Evolutionary conservation across 2,329 filamentous ascomycete genomes (phyloP).

Genomic region (Westerdykella sp.): DNA sequence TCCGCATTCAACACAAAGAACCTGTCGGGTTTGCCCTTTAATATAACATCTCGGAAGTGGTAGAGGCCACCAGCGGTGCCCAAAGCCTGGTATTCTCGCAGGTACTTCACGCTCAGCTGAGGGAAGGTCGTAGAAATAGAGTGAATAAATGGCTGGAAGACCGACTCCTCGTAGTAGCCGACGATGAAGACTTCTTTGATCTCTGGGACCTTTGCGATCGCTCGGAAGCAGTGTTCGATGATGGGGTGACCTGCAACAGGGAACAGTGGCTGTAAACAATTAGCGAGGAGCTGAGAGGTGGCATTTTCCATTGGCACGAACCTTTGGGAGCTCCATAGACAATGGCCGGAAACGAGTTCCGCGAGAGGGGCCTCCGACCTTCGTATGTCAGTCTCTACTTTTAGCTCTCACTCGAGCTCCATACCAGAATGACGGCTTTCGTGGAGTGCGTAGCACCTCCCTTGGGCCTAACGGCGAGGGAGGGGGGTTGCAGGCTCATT

Average conservation of each 20-base stretch:
- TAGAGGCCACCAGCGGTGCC: conserved; percentile 95
- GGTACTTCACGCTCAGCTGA: conserved; percentile 83
- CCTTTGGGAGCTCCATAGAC: conserved; percentile 93
- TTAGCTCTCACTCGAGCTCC: conserved; percentile 7
- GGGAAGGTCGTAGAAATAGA: conserved; percentile 79
- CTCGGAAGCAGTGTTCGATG: conserved; percentile 93
- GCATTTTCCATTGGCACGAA: conserved; percentile 38
- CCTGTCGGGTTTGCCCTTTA: conserved; percentile 89
- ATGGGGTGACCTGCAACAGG: conserved; percentile 97
- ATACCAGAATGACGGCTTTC: conserved; percentile 91
- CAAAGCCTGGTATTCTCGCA: conserved; percentile 93
- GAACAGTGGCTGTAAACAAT: conserved; percentile 70
- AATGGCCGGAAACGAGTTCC: conserved; percentile 93
- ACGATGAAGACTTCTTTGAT: conserved; percentile 97
- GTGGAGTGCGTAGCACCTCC: conserved; percentile 49
- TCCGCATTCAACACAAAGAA: conserved; percentile 98
- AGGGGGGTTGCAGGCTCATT: conserved; percentile 36
- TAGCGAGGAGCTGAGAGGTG: conserved; percentile 12
- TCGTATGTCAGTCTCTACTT: conserved; percentile 20
- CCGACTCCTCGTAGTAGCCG: conserved; percentile 92
- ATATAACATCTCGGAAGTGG: conserved; percentile 97
- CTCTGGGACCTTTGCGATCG: conserved; percentile 81
- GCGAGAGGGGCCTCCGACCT: conserved; percentile 93
- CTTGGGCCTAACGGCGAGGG: conserved; percentile 32
- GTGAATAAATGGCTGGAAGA: conserved; percentile 98